Conservation (phyloP, 23 red algal genomes). For the Porphyridium purpureum region DNA sequence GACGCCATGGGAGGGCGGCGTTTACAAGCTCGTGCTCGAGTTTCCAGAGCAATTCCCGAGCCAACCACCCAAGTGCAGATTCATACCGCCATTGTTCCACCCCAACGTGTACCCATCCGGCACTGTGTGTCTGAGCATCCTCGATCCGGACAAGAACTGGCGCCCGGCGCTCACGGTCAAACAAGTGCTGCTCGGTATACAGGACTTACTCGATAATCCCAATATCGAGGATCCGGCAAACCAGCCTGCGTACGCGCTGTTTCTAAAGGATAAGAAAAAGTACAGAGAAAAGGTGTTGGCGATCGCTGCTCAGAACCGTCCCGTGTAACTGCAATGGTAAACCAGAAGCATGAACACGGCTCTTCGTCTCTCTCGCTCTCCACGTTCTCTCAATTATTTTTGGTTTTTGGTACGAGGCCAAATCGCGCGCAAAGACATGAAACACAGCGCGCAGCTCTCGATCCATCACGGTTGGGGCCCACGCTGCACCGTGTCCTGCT, state of each 20-base stretch:
- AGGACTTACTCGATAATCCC: slow-evolving; percentile 69
- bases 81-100: slow-evolving; percentile 92
- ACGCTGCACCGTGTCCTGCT: too few species aligned
- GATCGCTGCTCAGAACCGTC: slow-evolving; percentile 36
- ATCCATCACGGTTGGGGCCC: too few species aligned
- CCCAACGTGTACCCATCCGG: slow-evolving; percentile 99
- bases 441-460: too few species aligned
- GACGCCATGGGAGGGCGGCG: slow-evolving; percentile 73
- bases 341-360: too few species aligned
- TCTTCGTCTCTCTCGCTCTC: too few species aligned
- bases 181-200: slow-evolving; percentile 81
- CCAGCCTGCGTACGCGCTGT: slow-evolving; percentile 59
- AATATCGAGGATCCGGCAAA: slow-evolving; percentile 75
- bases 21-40: slow-evolving; percentile 62
- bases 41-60: slow-evolving; percentile 88
- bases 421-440: too few species aligned
- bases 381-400: too few species aligned
- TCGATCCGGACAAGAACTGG: slow-evolving; percentile 93
- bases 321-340: too few species aligned
- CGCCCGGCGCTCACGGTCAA: slow-evolving; percentile 86
- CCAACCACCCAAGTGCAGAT: slow-evolving; percentile 77
- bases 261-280: slow-evolving; percentile 33
- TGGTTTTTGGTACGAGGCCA: too few species aligned
- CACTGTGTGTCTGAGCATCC: slow-evolving; percentile 87
- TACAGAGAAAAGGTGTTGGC: slow-evolving; percentile 40